Evolutionary conservation across 768 basidiomycete species (phyloP).

Genomic region (Coprinellus aureogranulatus): DNA sequence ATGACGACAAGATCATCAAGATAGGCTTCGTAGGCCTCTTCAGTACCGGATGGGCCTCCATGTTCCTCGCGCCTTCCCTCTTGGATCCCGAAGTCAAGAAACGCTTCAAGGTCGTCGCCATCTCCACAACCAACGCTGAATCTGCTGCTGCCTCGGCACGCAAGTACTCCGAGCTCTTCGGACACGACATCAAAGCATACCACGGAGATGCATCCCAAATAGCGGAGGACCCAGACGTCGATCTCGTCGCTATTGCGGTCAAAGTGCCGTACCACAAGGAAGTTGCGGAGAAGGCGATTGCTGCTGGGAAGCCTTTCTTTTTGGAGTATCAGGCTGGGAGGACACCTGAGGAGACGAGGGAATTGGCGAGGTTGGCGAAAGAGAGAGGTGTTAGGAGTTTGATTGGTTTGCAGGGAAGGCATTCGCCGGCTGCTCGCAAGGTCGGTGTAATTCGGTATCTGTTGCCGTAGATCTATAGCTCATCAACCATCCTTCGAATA

Average conservation of each 20-base stretch:
- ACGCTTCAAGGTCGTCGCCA: slow-evolving; percentile 25
- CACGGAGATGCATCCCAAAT: slow-evolving; percentile 20
- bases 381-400: slow-evolving; percentile 23
- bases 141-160: slow-evolving; percentile 27
- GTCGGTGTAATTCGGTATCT: slow-evolving; percentile 10
- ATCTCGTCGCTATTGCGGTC: slow-evolving; percentile 34
- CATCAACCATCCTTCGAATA: not conserved
- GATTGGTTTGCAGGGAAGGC: slow-evolving; percentile 32
- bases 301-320: slow-evolving; percentile 36
- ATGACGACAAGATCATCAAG: slow-evolving; percentile 10
- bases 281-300: slow-evolving; percentile 26
- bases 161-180: slow-evolving; percentile 22
- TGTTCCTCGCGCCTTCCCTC: slow-evolving; percentile 19
- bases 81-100: slow-evolving; percentile 8
- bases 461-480: not conserved
- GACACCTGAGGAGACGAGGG: slow-evolving; percentile 26
- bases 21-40: slow-evolving; percentile 31
- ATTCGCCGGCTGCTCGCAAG: slow-evolving; percentile 24
- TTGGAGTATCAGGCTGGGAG: slow-evolving; percentile 38
- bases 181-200: slow-evolving; percentile 27
- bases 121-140: slow-evolving; percentile 27
- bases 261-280: slow-evolving; percentile 25
- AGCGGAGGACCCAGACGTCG: slow-evolving; percentile 33
- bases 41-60: slow-evolving; percentile 26
- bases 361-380: slow-evolving; percentile 29